Percentiles rank a stretch among this genome's conserved stretches.
Evolutionary conservation across 768 basidiomycete species (phyloP).

Genomic region (Psilocybe subaeruginosa): DNA sequence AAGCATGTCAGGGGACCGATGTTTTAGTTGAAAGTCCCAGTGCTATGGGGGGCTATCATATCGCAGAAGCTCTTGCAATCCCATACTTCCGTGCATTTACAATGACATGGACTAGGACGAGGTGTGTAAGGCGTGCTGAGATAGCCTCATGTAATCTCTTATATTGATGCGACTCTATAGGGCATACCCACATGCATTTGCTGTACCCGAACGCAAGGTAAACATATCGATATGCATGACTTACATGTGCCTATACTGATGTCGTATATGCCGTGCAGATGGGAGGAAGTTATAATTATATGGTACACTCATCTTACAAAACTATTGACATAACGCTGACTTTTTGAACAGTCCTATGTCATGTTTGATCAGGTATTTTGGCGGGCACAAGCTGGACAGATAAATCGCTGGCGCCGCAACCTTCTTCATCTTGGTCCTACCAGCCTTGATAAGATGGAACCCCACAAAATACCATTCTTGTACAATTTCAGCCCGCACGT

Average conservation of each 20-base stretch:
- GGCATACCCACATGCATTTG: conserved; percentile 97
- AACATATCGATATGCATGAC: conserved; percentile 4
- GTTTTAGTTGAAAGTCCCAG: conserved; percentile 94
- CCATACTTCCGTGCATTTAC: conserved; percentile 97
- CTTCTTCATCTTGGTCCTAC: conserved; percentile 77
- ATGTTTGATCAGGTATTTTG: conserved; percentile 99
- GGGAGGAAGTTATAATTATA: conserved; percentile 98
- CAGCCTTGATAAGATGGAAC: conserved; percentile 93
- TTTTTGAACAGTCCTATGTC: conserved; percentile 71
- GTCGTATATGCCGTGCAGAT: conserved; percentile 51
- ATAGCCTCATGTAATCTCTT: neutral
- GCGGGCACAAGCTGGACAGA: conserved; percentile 91
- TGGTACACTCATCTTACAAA: conserved; percentile 53
- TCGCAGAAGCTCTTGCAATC: conserved; percentile 91
- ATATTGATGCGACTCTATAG: conserved; percentile 34
- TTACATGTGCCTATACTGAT: conserved; percentile 9
- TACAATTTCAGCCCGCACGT: conserved; percentile 95
- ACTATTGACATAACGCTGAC: no score
- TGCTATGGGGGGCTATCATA: conserved; percentile 97
- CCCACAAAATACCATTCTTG: conserved; percentile 96
- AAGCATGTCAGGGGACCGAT: conserved; percentile 94
- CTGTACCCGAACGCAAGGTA: conserved; percentile 94
- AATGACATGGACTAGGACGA: conserved; percentile 97
- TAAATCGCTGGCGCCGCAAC: conserved; percentile 92
- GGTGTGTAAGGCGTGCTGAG: conserved; percentile 39